Evolutionary conservation across 257 asterid species (phyloP), one percentile per base, ranked within the genome.

Genomic region (Haberlea rhodopensis): DNA sequence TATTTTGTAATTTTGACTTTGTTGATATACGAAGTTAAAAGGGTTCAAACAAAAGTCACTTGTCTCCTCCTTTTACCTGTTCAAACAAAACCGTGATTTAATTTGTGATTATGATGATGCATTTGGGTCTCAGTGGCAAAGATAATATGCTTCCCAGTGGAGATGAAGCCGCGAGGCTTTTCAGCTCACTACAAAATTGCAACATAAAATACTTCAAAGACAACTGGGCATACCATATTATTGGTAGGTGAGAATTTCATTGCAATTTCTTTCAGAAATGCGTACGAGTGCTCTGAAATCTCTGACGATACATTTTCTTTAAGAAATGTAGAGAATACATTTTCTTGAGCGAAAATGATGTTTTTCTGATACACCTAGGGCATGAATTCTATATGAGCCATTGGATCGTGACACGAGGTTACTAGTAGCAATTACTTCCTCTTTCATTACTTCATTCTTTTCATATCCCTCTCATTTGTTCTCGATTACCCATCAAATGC

Each of bases 61-160:
- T 0, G 7, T 15, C 6, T 15, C 19, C 16, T 20, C 5, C 0
- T 48, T 60, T 25, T 55, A 15, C 55, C 48, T 32, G 7, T 32
- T 4, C 27, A 25, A 10, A 37, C 67, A 18, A 21, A 32, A 8
- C 27, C 32, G 13, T 71, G 15, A 29, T 54, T 65, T 19, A 23
- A 40, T n/a, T 25, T 65, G 63, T 40, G 34, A 46, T 62, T 19
- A n/a, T n/a, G n/a, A 21, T 26, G 43, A n/a, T 45, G 71, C 45
- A 56, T 67, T 75, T 83, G 68, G 57, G 65, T 78, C 61, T 24
- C 79, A 94, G 99, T 80, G 99, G 95, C 76, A 94, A 90, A 78
- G 99, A 94, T 67, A 80, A 72, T 75, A 73, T 94, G 96, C 91
- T 94, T 76, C 99, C 97, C 45, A 94, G 99, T 81, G 60, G 64